phyloP scores from a whole-genome alignment of 108 stramenopile species.

The Skeletonema grethae region DNA sequence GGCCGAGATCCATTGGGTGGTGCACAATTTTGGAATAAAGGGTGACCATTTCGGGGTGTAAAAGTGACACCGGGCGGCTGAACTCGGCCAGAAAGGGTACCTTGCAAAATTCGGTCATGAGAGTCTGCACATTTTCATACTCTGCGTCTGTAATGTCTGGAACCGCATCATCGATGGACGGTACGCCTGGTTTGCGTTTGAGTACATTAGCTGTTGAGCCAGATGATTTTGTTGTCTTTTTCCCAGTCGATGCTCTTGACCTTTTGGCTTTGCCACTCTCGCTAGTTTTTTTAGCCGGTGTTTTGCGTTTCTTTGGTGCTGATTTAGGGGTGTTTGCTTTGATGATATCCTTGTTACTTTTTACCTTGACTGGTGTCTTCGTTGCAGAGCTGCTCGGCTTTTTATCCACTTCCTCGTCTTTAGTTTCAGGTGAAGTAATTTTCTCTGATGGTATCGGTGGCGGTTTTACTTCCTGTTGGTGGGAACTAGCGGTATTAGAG shows the following conservation, averaged over 20 bases:
- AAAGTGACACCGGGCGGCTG: slow-evolving; percentile 78
- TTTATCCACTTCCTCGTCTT: background rate
- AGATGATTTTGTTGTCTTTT: slow-evolving; percentile 21
- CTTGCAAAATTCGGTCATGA: slow-evolving; percentile 85
- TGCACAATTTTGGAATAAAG: slow-evolving; percentile 83
- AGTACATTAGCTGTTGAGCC: slow-evolving; percentile 4
- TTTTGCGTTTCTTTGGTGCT: slow-evolving; percentile 37
- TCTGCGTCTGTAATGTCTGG: slow-evolving; percentile 68
- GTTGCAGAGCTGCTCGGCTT: background rate
- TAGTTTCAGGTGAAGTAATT: background rate
- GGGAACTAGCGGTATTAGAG: background rate
- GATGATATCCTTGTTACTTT: slow-evolving; percentile 17
- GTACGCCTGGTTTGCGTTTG: slow-evolving; percentile 37
- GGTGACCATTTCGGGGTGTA: slow-evolving; percentile 85
- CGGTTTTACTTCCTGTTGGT: background rate
- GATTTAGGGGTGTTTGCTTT: slow-evolving; percentile 14
- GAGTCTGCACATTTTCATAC: slow-evolving; percentile 68
- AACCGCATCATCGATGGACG: slow-evolving; percentile 63
- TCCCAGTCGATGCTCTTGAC: slow-evolving; percentile 25
- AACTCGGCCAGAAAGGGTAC: slow-evolving; percentile 90
- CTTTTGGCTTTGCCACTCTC: slow-evolving; percentile 19
- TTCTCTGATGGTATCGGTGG: background rate
- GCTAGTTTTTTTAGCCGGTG: slow-evolving; percentile 27
- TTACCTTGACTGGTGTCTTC: background rate
- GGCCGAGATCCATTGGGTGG: slow-evolving; percentile 81